Conservation (phyloP, 768 basidiomycete genomes). For the Termitomyces sp. region DNA sequence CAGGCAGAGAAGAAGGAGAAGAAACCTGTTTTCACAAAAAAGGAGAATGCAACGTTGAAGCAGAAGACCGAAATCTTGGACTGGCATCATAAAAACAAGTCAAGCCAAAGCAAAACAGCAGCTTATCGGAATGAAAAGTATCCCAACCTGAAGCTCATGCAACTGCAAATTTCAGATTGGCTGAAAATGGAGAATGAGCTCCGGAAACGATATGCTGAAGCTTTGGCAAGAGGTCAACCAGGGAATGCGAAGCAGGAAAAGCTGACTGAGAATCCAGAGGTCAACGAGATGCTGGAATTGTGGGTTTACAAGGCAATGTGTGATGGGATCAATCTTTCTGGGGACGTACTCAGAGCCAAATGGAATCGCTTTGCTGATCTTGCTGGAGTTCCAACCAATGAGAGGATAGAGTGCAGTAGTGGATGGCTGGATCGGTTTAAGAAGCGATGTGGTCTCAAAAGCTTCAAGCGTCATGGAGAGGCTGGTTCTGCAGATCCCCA, state of each 20-base stretch:
- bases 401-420: neutral
- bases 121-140: neutral
- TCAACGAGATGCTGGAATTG: neutral
- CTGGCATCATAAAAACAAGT: constrained; percentile 8
- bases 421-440: constrained; percentile 30
- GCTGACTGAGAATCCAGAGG: neutral
- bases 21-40: constrained; percentile 4
- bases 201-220: too few species aligned
- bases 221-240: too few species aligned
- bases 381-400: too few species aligned
- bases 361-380: too few species aligned
- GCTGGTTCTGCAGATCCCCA: constrained; percentile 23
- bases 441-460: constrained; percentile 17
- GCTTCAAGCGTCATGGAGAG: constrained; percentile 24
- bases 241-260: neutral
- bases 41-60: constrained; percentile 13
- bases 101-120: neutral
- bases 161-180: constrained; percentile 3
- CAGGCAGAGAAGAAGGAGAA: neutral
- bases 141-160: constrained; percentile 5
- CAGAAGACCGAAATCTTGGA: constrained; percentile 1
- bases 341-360: too few species aligned
- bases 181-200: neutral
- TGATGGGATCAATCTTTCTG: constrained; percentile 20
- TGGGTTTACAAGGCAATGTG: constrained; percentile 20